These are phyloP conservation scores for Fusarium sp. DNA, from an alignment of 2,329 filamentous ascomycete genomes.

Conservation along the genomic window DNA sequence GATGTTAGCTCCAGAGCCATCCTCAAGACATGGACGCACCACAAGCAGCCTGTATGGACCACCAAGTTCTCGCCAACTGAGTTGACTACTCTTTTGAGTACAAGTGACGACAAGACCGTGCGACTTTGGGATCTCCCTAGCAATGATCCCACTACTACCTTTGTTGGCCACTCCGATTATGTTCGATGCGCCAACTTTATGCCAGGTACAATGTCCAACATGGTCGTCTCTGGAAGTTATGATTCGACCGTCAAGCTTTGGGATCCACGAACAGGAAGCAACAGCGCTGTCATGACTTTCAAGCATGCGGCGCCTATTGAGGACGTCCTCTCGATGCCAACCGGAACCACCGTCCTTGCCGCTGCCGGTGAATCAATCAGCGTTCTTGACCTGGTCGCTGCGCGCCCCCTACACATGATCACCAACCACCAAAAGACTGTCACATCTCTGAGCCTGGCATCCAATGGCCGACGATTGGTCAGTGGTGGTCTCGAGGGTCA, in stretches of 20 bases:
- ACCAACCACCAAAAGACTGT: slow-evolving; percentile 98
- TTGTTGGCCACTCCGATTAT: slow-evolving; percentile 91
- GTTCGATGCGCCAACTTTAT: slow-evolving; percentile 90
- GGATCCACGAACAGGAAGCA: slow-evolving; percentile 82
- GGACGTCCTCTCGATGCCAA: slow-evolving; percentile 85
- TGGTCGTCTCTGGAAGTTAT: slow-evolving; percentile 92
- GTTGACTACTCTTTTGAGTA: slow-evolving; percentile 86
- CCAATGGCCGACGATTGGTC: slow-evolving; percentile 82
- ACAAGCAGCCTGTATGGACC: slow-evolving; percentile 93
- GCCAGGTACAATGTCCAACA: slow-evolving; percentile 76
- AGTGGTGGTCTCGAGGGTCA: slow-evolving; percentile 94
- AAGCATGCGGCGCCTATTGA: slow-evolving; percentile 93
- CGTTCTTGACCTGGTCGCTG: slow-evolving; percentile 92
- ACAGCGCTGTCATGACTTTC: slow-evolving; percentile 85
- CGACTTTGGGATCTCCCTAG: slow-evolving; percentile 93
- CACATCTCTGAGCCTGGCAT: slow-evolving; percentile 85
- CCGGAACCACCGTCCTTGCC: slow-evolving; percentile 87
- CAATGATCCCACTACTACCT: slow-evolving; percentile 79
- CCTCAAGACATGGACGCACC: slow-evolving; percentile 92
- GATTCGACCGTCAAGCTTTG: slow-evolving; percentile 93
- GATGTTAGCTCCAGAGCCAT: slow-evolving; percentile 90
- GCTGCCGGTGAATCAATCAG: slow-evolving; percentile 88
- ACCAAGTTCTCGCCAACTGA: slow-evolving; percentile 93
- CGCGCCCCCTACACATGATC: slow-evolving; percentile 86
- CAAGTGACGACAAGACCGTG: slow-evolving; percentile 92